Evolutionary conservation across 2,329 filamentous ascomycete species (phyloP).

Genomic region (Cercospora beticola): DNA sequence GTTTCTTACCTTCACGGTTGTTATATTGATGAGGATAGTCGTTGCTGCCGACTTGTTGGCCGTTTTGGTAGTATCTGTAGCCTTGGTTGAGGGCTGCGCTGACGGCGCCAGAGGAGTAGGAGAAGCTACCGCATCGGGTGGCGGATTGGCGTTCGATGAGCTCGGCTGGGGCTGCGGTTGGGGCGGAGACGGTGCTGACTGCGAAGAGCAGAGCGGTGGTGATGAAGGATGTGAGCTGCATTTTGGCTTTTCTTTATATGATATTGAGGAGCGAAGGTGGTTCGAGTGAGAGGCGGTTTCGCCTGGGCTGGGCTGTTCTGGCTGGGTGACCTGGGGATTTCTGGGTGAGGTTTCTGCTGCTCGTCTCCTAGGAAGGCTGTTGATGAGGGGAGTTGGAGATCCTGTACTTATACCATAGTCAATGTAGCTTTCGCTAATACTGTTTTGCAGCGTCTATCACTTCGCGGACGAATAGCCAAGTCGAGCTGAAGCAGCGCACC

Average conservation of each 20-base stretch:
- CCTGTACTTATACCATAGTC: constrained; percentile 14
- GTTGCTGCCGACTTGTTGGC: constrained; percentile 39
- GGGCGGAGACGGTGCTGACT: constrained; percentile 28
- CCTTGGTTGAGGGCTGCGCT: constrained; percentile 53
- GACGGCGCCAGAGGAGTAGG: constrained; percentile 54
- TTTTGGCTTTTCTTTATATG: constrained; percentile 18
- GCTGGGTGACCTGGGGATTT: constrained; percentile 2
- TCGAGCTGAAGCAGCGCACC: neutral
- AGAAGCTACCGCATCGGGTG: constrained; percentile 55
- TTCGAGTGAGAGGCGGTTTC: neutral
- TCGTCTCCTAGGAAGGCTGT: neutral
- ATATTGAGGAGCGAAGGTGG: constrained; percentile 5
- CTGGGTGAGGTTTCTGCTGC: constrained; percentile 1
- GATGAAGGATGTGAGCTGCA: constrained; percentile 33
- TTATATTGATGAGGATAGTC: constrained; percentile 37
- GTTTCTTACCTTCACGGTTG: constrained; percentile 20
- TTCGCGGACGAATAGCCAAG: neutral
- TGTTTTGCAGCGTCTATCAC: neutral
- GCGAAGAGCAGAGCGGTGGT: constrained; percentile 33
- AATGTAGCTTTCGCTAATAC: neutral
- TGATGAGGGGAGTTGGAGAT: neutral
- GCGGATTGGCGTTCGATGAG: constrained; percentile 46
- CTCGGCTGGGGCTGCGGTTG: constrained; percentile 21
- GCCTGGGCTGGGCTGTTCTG: neutral
- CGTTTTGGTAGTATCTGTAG: constrained; percentile 49